Evolutionary conservation across 2,329 filamentous ascomycete species (phyloP).

Genomic region (Nothomitra cinnamomea): DNA sequence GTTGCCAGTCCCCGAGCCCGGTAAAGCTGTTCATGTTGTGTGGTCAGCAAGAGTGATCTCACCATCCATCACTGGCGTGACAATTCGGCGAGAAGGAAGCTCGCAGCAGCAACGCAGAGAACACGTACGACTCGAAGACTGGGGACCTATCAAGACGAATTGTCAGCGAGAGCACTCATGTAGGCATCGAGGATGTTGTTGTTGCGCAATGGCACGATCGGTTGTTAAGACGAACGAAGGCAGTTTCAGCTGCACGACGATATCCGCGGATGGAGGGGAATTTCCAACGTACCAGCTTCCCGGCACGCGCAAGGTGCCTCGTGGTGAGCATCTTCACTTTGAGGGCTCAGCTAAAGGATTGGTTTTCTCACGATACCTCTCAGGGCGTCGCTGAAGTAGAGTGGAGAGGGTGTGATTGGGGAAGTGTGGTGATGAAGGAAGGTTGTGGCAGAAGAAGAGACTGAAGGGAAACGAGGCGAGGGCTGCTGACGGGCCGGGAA

Average conservation of each 20-base stretch:
- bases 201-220: background rate
- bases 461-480: conserved; percentile 15
- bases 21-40: background rate
- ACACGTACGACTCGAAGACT: conserved; percentile 11
- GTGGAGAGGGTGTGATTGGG: conserved; percentile 19
- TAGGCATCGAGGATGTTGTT: background rate
- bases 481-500: conserved; percentile 11
- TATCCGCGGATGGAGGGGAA: background rate
- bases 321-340: conserved; percentile 12
- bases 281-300: conserved; percentile 26
- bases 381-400: conserved; percentile 7
- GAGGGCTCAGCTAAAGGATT: background rate
- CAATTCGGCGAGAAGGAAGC: background rate
- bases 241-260: background rate
- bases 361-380: conserved; percentile 7
- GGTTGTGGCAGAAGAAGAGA: conserved; percentile 14
- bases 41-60: background rate
- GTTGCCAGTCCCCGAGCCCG: conserved; percentile 52
- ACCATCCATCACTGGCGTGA: background rate
- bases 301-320: conserved; percentile 24
- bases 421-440: conserved; percentile 16
- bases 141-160: conserved; percentile 8
- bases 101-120: background rate
- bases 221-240: background rate
- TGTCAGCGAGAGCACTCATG: background rate